Conservation (phyloP, 2,329 filamentous ascomycete genomes). For the Talaromyces amestolkiae region DNA sequence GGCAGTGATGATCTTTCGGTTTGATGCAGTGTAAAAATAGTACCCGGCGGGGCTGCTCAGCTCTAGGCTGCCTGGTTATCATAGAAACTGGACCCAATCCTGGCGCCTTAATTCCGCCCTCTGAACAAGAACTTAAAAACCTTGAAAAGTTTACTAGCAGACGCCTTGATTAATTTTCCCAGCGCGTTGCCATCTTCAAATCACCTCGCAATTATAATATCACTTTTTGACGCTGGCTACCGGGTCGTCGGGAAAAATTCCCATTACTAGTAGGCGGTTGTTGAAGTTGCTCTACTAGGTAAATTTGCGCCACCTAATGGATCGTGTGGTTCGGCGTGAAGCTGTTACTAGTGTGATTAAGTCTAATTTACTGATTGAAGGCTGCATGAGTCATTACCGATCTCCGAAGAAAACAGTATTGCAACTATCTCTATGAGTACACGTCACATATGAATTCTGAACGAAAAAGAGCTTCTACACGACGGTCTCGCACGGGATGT, state of each 20-base stretch:
- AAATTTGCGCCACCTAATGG: not conserved
- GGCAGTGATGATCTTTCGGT: not conserved
- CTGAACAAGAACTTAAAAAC: not conserved
- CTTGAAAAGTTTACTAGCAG: not conserved
- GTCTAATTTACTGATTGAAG: too few species aligned
- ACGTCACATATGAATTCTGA: conserved; percentile 1
- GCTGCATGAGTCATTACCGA: too few species aligned
- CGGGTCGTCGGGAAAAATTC: not conserved
- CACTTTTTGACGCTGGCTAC: not conserved
- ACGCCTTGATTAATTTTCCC: not conserved
- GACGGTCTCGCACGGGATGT: conserved; percentile 16
- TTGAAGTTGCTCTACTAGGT: not conserved
- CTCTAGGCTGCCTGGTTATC: too few species aligned
- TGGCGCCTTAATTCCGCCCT: not conserved
- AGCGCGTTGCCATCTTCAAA: too few species aligned
- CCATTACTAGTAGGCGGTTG: not conserved
- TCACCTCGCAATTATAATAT: not conserved
- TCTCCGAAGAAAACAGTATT: not conserved
- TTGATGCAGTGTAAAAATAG: not conserved
- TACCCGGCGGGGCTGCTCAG: not conserved
- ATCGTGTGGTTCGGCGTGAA: not conserved
- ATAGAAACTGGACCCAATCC: not conserved
- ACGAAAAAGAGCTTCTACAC: conserved; percentile 10
- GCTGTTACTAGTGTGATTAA: not conserved
- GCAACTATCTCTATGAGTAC: not conserved